Evolutionary conservation across 148 eudicot species (phyloP).

Genomic region (Limonium bicolor): DNA sequence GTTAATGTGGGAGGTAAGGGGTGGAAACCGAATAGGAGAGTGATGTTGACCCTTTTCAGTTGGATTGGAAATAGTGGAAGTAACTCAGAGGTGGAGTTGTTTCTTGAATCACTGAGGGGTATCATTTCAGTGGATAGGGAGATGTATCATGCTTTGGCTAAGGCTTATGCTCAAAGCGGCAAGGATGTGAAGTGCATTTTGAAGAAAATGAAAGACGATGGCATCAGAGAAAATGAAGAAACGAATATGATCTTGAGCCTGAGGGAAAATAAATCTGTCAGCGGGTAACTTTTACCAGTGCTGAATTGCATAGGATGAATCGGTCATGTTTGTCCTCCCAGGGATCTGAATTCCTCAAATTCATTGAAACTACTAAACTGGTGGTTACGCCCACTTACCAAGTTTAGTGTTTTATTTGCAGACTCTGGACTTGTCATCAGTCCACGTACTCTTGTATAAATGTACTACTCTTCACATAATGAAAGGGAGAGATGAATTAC

Average conservation of each 20-base stretch:
- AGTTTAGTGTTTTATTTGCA: no score
- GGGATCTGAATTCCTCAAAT: no score
- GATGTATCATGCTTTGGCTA: conserved; percentile 48
- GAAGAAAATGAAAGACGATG: conserved; percentile 41
- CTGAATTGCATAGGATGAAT: no score
- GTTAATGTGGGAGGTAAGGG: conserved; percentile 22
- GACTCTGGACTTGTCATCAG: no score
- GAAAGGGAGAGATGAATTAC: no score
- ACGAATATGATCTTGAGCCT: conserved; percentile 29
- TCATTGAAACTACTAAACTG: no score
- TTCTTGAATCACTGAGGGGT: conserved; percentile 29
- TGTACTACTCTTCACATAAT: no score
- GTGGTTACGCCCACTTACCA: no score
- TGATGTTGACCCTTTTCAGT: conserved; percentile 22
- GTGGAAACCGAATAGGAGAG: conserved; percentile 37
- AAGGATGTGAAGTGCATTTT: conserved; percentile 31
- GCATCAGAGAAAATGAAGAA: conserved; percentile 25
- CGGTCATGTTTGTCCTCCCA: no score
- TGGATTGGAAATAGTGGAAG: conserved; percentile 46
- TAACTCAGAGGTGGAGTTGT: conserved; percentile 35
- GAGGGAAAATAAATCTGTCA: conserved; percentile 9
- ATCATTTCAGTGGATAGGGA: conserved; percentile 25
- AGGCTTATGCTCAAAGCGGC: conserved; percentile 30
- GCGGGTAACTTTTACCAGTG: no score
- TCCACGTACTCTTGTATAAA: no score